Percentiles rank a stretch among this genome's conserved stretches.
These are phyloP conservation scores for Botrytis fabae DNA, from an alignment of 2,329 filamentous ascomycete species.

Conservation along the genomic window DNA sequence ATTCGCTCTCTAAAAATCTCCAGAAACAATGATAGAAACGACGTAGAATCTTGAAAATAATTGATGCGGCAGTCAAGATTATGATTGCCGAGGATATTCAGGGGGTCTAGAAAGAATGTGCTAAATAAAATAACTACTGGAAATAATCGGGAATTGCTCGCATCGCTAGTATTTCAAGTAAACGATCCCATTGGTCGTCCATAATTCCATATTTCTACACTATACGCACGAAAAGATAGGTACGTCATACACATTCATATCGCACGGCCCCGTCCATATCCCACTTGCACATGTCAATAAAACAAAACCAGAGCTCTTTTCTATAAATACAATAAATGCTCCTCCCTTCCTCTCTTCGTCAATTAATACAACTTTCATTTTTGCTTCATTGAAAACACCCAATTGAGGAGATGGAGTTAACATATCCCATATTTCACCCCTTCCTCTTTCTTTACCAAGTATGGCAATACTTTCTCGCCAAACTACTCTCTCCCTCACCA, in stretches of 20 bases:
- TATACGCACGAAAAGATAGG: too few relatives aligned
- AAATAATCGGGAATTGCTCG: not conserved
- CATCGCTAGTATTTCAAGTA: not conserved
- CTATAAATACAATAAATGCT: not conserved
- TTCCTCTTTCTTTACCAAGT: constrained; percentile 64
- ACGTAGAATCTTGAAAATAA: not conserved
- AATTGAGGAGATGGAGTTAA: constrained; percentile 28
- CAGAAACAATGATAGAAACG: not conserved
- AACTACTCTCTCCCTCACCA: constrained; percentile 68
- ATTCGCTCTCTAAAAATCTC: too few relatives aligned
- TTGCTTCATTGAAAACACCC: not conserved
- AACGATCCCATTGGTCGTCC: not conserved
- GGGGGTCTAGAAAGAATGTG: not conserved
- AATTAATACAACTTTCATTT: not conserved
- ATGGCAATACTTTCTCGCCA: constrained; percentile 63
- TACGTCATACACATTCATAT: not conserved
- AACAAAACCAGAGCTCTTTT: not conserved
- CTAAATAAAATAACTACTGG: not conserved
- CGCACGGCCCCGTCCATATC: not conserved
- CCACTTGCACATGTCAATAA: constrained; percentile 11
- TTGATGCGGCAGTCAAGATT: not conserved
- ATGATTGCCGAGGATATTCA: not conserved
- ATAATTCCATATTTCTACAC: not conserved
- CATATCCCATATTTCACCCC: constrained; percentile 48
- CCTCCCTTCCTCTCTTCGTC: not conserved